Conservation (phyloP, 305 asterid genomes). For the Rubia tinctorum region DNA sequence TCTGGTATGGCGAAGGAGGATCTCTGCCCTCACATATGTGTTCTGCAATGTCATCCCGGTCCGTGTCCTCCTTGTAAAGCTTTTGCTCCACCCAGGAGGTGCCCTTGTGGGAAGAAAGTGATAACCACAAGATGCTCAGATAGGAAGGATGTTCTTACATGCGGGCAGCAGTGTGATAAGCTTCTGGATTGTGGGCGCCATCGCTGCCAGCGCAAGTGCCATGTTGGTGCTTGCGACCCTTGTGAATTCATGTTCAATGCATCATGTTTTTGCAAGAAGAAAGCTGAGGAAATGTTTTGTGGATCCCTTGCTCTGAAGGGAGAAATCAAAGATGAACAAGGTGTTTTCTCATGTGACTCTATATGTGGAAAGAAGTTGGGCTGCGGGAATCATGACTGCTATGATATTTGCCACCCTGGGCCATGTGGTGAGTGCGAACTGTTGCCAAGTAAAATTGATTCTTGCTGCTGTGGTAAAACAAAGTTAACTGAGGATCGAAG, state of each 20-base stretch:
- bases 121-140: slow-evolving; percentile 91
- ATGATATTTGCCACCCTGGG: slow-evolving; percentile 85
- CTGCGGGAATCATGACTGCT: slow-evolving; percentile 77
- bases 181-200: slow-evolving; percentile 87
- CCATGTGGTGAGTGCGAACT: slow-evolving; percentile 82
- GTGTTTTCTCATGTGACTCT: slow-evolving; percentile 77
- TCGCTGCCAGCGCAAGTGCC: slow-evolving; percentile 63
- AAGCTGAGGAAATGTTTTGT: slow-evolving; percentile 61
- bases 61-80: slow-evolving; percentile 99
- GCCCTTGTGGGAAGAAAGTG: slow-evolving; percentile 91
- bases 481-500: slow-evolving; percentile 50
- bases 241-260: slow-evolving; percentile 75
- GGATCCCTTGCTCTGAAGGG: slow-evolving; percentile 84
- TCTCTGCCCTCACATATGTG: slow-evolving; percentile 92
- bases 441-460: slow-evolving; percentile 55
- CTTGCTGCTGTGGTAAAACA: slow-evolving; percentile 91
- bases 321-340: slow-evolving; percentile 53
- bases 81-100: slow-evolving; percentile 78
- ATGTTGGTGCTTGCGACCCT: slow-evolving; percentile 82
- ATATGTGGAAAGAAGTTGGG: slow-evolving; percentile 59
- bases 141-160: slow-evolving; percentile 73
- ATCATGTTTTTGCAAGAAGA: slow-evolving; percentile 84
- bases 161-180: slow-evolving; percentile 83
- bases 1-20: slow-evolving; percentile 59
- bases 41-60: slow-evolving; percentile 96